Conservation (phyloP, 441 rosid genomes). For the Pelargonium myrrhifolium region DNA sequence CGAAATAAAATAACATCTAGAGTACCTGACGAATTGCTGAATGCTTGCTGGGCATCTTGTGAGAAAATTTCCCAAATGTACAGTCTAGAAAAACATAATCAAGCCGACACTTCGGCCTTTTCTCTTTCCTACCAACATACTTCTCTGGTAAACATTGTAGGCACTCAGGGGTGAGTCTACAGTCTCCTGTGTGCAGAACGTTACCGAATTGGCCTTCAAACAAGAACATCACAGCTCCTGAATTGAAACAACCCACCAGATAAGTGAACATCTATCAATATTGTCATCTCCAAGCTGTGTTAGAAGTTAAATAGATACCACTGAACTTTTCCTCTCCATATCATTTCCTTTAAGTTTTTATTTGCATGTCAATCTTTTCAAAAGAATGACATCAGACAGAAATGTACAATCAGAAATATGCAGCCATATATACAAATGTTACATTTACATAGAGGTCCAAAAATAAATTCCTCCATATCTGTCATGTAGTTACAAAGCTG, state of each 20-base stretch:
- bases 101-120: conserved; percentile 39
- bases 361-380: background rate
- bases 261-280: conserved; percentile 25
- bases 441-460: no score
- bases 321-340: background rate
- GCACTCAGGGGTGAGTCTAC: conserved; percentile 71
- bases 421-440: background rate
- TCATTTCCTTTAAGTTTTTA: background rate
- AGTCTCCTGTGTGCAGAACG: conserved; percentile 85
- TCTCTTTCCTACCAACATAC: conserved; percentile 39
- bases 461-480: no score
- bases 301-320: background rate
- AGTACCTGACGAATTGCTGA: conserved; percentile 65
- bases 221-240: conserved; percentile 92
- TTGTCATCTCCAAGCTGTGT: conserved; percentile 10
- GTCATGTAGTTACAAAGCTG: no score
- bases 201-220: conserved; percentile 81
- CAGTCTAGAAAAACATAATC: conserved; percentile 79
- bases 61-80: conserved; percentile 63
- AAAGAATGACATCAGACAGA: background rate
- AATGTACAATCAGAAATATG: background rate
- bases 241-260: conserved; percentile 30
- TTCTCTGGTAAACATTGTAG: conserved; percentile 49
- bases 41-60: conserved; percentile 57
- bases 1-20: background rate